Evolutionary conservation across 2,329 filamentous ascomycete species (phyloP).

Genomic region (Pezicula radicicola): DNA sequence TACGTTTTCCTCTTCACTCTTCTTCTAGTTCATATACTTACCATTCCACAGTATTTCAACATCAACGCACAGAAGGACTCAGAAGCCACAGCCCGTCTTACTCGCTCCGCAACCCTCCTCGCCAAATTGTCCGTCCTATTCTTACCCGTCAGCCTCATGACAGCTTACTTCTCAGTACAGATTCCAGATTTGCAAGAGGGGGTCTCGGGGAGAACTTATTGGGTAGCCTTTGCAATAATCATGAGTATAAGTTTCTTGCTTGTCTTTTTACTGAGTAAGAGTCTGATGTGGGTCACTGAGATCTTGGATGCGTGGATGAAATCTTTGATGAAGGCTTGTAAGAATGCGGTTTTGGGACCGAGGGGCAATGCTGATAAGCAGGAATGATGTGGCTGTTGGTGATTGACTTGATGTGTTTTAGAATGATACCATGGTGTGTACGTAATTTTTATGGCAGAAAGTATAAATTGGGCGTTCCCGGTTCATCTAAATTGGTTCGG

Average conservation of each 20-base stretch:
- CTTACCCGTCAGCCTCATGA: conserved; percentile 72
- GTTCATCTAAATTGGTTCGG: too few relatives aligned
- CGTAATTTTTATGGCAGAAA: too few relatives aligned
- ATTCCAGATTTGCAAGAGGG: conserved; percentile 50
- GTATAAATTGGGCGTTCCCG: too few relatives aligned
- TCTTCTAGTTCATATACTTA: conserved; percentile 8
- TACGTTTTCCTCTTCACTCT: conserved; percentile 28
- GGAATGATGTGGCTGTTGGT: neutral
- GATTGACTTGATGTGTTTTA: too few relatives aligned
- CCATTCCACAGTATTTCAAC: conserved; percentile 63
- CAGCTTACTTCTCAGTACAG: conserved; percentile 69
- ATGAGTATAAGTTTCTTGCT: conserved; percentile 55
- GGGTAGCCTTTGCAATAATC: conserved; percentile 64
- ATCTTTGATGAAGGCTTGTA: conserved; percentile 3
- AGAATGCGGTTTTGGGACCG: neutral
- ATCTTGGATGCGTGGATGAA: conserved; percentile 32
- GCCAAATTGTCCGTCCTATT: conserved; percentile 76
- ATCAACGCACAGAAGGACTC: conserved; percentile 75
- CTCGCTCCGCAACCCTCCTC: conserved; percentile 67
- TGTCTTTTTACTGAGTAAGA: conserved; percentile 50
- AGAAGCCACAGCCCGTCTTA: conserved; percentile 67
- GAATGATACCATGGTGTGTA: too few relatives aligned
- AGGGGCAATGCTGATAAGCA: neutral
- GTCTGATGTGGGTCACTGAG: conserved; percentile 45
- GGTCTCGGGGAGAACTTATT: conserved; percentile 64